Percentiles rank a stretch among this genome's conserved stretches.
Evolutionary conservation across 805 yeast species (phyloP).

Genomic region (Ogataea wickerhamii): DNA sequence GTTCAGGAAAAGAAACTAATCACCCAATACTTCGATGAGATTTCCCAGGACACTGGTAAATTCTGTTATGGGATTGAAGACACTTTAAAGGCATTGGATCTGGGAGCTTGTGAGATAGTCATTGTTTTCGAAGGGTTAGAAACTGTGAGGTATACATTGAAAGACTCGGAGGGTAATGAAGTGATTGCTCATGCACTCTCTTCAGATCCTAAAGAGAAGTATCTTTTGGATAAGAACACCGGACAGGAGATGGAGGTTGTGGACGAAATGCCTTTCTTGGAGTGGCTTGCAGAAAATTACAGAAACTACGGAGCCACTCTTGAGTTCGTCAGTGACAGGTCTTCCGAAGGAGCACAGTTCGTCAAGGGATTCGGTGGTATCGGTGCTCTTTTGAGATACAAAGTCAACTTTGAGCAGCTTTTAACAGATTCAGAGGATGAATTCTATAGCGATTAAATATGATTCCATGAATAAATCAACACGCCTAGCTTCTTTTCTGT

Average conservation of each 20-base stretch:
- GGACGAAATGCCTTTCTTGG: slow-evolving; percentile 80
- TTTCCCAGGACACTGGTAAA: slow-evolving; percentile 94
- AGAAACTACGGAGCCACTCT: slow-evolving; percentile 90
- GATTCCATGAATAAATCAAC: slow-evolving; percentile 1
- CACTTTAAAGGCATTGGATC: slow-evolving; percentile 91
- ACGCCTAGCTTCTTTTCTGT: background rate
- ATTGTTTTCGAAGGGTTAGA: slow-evolving; percentile 93
- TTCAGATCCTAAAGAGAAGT: slow-evolving; percentile 67
- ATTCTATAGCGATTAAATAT: slow-evolving; percentile 54
- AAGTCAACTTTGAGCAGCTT: slow-evolving; percentile 94
- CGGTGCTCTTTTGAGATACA: slow-evolving; percentile 94
- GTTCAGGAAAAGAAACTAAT: slow-evolving; percentile 97
- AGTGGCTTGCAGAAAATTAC: slow-evolving; percentile 98
- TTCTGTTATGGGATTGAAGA: slow-evolving; percentile 98
- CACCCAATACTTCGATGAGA: slow-evolving; percentile 91
- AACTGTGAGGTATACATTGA: slow-evolving; percentile 76
- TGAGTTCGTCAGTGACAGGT: slow-evolving; percentile 94
- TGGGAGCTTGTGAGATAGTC: slow-evolving; percentile 91
- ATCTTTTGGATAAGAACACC: slow-evolving; percentile 74
- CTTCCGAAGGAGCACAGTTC: slow-evolving; percentile 98
- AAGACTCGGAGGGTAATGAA: slow-evolving; percentile 77
- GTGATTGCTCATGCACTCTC: slow-evolving; percentile 72
- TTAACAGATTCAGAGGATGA: slow-evolving; percentile 85
- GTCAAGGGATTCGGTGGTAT: slow-evolving; percentile 98
- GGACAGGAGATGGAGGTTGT: slow-evolving; percentile 91